phyloP scores from a whole-genome alignment of 495 filamentous ascomycete genomes.

The Penicillium steckii region DNA sequence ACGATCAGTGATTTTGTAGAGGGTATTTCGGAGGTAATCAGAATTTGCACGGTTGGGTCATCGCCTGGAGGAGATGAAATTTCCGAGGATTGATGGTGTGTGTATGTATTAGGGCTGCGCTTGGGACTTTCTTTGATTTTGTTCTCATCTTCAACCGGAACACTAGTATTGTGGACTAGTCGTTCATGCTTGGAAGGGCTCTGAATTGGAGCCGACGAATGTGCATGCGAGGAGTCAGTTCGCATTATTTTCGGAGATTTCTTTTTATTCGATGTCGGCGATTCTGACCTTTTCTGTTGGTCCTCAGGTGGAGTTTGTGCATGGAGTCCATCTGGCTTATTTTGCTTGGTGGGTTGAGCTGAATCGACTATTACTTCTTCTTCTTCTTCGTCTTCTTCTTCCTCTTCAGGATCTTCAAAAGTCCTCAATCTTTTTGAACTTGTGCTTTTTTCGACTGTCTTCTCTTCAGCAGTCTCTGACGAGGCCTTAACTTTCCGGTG shows the following conservation, averaged over 20 bases:
- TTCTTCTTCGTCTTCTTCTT: neutral
- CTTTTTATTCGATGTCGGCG: no score
- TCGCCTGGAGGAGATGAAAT: conserved; percentile 8
- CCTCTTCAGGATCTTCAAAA: neutral
- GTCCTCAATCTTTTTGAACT: conserved; percentile 9
- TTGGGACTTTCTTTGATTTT: neutral
- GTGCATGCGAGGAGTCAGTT: no score
- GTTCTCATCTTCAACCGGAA: neutral
- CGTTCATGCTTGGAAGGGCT: neutral
- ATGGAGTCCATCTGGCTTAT: no score
- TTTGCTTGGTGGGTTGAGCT: no score
- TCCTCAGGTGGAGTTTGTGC: neutral
- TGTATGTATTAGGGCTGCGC: neutral
- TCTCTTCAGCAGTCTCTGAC: neutral
- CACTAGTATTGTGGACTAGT: neutral
- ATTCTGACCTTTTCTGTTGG: no score
- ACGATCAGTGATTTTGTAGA: conserved; percentile 64
- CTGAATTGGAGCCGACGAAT: no score
- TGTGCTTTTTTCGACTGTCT: neutral
- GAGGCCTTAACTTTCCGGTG: conserved; percentile 22
- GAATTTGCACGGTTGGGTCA: conserved; percentile 59
- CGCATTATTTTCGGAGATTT: no score
- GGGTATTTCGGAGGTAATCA: conserved; percentile 67
- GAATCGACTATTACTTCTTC: neutral
- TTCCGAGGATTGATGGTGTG: neutral